A percentile compares a stretch with the other conserved stretches of the same genome.
These are phyloP conservation scores for Chlorella variabilis DNA, from an alignment of 163 green algal genomes.

Conservation along the genomic window DNA sequence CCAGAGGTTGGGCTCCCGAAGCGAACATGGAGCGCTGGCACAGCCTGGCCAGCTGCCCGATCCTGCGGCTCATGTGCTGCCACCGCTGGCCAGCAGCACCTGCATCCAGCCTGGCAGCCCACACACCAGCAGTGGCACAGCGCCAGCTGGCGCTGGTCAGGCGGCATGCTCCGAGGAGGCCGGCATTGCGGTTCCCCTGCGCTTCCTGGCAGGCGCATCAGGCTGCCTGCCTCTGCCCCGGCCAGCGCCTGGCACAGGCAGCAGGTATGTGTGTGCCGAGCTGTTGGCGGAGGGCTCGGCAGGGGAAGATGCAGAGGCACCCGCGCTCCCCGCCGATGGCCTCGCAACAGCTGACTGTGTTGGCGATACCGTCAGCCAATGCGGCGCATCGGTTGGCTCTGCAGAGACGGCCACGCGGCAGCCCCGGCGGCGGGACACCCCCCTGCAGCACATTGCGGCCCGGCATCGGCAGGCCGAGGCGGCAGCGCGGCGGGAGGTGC, in stretches of 20 bases:
- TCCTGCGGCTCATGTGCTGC: no score
- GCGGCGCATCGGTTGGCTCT: no score
- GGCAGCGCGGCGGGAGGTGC: not conserved
- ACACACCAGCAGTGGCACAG: no score
- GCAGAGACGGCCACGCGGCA: not conserved
- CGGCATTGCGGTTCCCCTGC: slow-evolving; percentile 19
- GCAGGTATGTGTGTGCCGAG: not conserved
- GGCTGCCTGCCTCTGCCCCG: not conserved
- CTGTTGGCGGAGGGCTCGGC: not conserved
- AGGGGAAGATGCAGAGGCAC: no score
- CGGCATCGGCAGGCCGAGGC: slow-evolving; percentile 21
- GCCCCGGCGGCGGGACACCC: not conserved
- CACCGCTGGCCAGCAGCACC: not conserved
- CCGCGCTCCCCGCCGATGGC: no score
- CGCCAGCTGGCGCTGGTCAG: no score
- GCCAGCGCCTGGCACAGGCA: no score
- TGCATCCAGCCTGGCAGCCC: not conserved
- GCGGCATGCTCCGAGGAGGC: no score
- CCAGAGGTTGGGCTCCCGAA: not conserved
- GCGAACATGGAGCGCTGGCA: not conserved
- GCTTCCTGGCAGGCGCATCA: not conserved
- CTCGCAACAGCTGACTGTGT: no score
- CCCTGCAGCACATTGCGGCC: slow-evolving; percentile 15
- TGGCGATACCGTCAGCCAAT: no score
- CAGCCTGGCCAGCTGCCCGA: no score